These are phyloP conservation scores for Diplosphaera chodatii DNA, from an alignment of 139 green algal species.

Conservation along the genomic window DNA sequence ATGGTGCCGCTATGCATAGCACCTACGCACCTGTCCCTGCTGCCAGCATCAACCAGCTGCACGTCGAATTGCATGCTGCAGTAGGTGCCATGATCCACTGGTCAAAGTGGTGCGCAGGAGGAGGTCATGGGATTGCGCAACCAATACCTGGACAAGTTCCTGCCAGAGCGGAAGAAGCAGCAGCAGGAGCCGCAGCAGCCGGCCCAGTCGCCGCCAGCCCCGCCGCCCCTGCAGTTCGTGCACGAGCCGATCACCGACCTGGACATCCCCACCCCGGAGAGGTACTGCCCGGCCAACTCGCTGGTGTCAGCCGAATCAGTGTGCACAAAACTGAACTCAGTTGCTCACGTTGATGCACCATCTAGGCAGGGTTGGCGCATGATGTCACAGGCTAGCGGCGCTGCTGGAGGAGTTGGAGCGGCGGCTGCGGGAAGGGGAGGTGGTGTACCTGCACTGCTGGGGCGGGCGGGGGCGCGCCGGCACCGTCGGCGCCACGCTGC, in stretches of 20 bases:
- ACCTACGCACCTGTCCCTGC: too few species aligned
- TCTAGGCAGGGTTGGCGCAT: too few species aligned
- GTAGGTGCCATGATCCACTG: too few species aligned
- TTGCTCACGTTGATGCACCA: too few species aligned
- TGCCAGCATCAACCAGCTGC: too few species aligned
- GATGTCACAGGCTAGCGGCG: constrained; percentile 28
- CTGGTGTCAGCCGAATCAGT: too few species aligned
- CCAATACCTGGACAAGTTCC: constrained; percentile 49
- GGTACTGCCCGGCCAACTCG: constrained; percentile 11
- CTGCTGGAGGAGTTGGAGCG: constrained; percentile 35
- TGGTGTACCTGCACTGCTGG: constrained; percentile 85
- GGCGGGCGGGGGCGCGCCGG: constrained; percentile 73
- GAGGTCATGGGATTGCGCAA: constrained; percentile 62
- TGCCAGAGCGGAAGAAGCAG: constrained; percentile 34
- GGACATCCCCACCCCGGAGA: constrained; percentile 30
- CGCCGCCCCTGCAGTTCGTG: constrained; percentile 47
- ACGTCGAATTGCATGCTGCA: too few species aligned
- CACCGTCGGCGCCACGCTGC: constrained; percentile 65
- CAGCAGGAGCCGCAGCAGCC: neutral
- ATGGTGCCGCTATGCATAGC: neutral
- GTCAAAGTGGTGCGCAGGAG: too few species aligned
- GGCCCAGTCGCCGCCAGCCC: neutral
- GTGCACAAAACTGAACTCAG: too few species aligned
- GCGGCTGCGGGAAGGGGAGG: constrained; percentile 43
- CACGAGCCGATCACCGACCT: constrained; percentile 66